phyloP scores from a whole-genome alignment of 306 rosid genomes.

The Gynostemma pentaphyllum region DNA sequence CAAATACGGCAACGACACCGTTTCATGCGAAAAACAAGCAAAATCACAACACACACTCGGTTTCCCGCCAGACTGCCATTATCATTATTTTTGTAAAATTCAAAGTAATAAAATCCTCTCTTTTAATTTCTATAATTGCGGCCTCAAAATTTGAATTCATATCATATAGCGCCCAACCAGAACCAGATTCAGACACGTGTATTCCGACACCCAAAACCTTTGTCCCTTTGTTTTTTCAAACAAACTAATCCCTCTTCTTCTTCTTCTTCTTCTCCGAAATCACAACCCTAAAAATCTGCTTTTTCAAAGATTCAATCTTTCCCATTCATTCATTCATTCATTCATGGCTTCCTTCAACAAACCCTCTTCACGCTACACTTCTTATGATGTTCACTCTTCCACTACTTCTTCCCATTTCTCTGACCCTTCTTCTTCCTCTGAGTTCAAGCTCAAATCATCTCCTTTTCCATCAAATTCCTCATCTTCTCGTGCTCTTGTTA shows the following conservation, averaged over 20 bases:
- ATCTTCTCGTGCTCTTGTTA: slow-evolving; percentile 56
- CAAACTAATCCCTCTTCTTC: not conserved
- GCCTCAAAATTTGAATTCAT: slow-evolving; percentile 49
- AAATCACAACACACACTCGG: not conserved
- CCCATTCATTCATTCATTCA: not conserved
- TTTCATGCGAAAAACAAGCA: too few species aligned
- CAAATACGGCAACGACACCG: too few species aligned
- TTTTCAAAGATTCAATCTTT: not conserved
- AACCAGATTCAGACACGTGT: slow-evolving; percentile 37
- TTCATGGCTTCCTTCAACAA: slow-evolving; percentile 40
- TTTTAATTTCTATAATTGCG: too few species aligned
- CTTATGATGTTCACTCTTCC: slow-evolving; percentile 72
- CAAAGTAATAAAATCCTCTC: too few species aligned
- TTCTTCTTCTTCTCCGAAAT: not conserved
- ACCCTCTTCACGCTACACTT: slow-evolving; percentile 70
- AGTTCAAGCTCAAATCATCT: slow-evolving; percentile 30
- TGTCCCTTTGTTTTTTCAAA: not conserved
- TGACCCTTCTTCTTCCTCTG: slow-evolving; percentile 68
- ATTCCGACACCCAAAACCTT: not conserved
- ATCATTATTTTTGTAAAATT: too few species aligned
- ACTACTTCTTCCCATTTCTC: slow-evolving; percentile 57
- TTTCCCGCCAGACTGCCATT: slow-evolving; percentile 8
- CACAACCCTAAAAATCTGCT: not conserved
- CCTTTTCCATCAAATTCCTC: not conserved
- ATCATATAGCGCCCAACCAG: slow-evolving; percentile 36